These are phyloP conservation scores for Globisporangium paroecandrum DNA, from an alignment of 352 stramenopile species.

Conservation along the genomic window DNA sequence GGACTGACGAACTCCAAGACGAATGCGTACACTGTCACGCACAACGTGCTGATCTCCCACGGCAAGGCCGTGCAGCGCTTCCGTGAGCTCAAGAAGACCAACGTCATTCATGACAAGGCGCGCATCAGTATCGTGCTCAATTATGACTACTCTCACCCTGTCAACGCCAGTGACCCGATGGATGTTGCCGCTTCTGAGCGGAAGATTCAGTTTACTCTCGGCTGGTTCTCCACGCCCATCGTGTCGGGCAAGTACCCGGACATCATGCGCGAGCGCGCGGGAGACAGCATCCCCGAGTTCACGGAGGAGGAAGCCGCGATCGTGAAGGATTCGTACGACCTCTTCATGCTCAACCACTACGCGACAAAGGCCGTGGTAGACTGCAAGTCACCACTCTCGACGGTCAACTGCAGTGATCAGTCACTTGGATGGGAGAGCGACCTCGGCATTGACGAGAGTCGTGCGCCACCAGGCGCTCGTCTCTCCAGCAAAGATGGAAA, in stretches of 20 bases:
- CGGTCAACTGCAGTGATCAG: constrained; percentile 29
- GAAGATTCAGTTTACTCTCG: constrained; percentile 88
- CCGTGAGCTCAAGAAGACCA: constrained; percentile 58
- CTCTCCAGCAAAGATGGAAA: constrained; percentile 28
- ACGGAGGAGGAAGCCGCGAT: constrained; percentile 63
- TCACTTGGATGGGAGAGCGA: constrained; percentile 42
- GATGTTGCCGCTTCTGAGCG: constrained; percentile 68
- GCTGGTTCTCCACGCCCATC: constrained; percentile 92
- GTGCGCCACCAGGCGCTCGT: constrained; percentile 53
- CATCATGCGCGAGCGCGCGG: constrained; percentile 83
- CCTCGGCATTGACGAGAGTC: constrained; percentile 47
- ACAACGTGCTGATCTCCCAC: constrained; percentile 92
- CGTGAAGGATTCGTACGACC: constrained; percentile 87
- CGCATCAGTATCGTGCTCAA: constrained; percentile 93
- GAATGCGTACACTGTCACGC: constrained; percentile 57
- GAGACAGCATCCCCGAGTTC: constrained; percentile 84
- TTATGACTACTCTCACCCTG: constrained; percentile 67
- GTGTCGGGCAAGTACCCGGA: constrained; percentile 82
- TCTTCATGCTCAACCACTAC: constrained; percentile 96
- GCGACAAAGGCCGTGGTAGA: constrained; percentile 47
- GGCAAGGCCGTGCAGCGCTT: constrained; percentile 83
- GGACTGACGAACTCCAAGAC: constrained; percentile 32
- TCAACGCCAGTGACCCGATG: constrained; percentile 48
- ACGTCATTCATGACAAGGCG: constrained; percentile 34
- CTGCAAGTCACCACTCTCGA: constrained; percentile 33